phyloP scores from a whole-genome alignment of 2,329 filamentous ascomycete species.

The Claviceps africana region DNA sequence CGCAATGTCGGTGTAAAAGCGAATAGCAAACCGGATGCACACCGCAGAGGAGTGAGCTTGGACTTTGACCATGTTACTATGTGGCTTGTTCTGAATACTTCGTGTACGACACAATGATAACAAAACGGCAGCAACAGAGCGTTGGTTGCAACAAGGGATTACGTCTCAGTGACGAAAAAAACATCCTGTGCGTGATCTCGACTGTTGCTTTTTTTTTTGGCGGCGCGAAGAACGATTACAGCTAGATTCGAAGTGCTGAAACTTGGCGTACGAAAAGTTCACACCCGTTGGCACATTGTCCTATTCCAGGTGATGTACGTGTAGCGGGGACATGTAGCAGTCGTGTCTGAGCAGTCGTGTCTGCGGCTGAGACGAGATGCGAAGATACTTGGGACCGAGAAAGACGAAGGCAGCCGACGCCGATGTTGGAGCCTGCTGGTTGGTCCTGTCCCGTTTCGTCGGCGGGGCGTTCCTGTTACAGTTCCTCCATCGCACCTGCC shows the following conservation, averaged over 20 bases:
- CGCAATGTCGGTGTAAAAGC: neutral
- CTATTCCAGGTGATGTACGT: neutral
- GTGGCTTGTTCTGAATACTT: neutral
- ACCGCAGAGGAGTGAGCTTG: neutral
- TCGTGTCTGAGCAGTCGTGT: no score
- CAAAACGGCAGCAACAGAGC: no score
- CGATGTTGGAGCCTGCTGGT: neutral
- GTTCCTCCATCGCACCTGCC: neutral
- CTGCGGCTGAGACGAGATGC: no score
- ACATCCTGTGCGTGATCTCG: neutral
- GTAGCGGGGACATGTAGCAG: no score
- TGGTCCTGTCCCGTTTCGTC: no score
- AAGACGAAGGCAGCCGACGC: no score
- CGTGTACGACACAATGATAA: neutral
- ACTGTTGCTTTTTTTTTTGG: neutral
- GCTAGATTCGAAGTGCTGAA: neutral
- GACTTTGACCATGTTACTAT: neutral
- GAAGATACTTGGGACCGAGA: no score
- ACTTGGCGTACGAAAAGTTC: neutral
- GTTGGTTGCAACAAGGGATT: neutral
- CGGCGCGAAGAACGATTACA: no score
- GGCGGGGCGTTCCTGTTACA: neutral
- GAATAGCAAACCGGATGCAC: neutral
- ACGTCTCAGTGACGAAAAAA: neutral
- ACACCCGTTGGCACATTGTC: neutral